Percentiles rank a stretch among this genome's conserved stretches.
Conservation (phyloP, 768 basidiomycete genomes). For the Mycena amicta region DNA sequence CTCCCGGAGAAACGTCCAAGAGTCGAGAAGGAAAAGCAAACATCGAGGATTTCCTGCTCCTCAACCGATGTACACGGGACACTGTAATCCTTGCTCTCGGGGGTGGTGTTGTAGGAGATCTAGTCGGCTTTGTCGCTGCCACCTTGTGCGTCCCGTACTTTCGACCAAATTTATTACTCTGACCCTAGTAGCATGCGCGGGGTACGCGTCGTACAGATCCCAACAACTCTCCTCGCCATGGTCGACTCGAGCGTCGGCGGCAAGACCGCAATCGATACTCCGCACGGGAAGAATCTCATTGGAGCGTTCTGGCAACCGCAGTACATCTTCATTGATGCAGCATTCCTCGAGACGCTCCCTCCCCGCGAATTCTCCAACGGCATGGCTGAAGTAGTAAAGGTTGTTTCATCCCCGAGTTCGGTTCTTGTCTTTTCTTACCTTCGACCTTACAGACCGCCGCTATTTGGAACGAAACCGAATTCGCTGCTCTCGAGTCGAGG, state of each 20-base stretch:
- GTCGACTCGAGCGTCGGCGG: conserved; percentile 98
- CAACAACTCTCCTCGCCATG: conserved; percentile 96
- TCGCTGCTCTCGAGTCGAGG: conserved; percentile 83
- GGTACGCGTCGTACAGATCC: conserved; percentile 92
- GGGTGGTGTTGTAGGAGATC: conserved; percentile 96
- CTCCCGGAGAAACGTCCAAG: conserved; percentile 94
- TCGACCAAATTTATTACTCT: conserved; percentile 1
- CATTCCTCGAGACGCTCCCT: conserved; percentile 93
- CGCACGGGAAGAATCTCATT: conserved; percentile 97
- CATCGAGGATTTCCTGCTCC: conserved; percentile 90
- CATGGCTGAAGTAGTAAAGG: conserved; percentile 98
- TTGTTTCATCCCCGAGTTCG: conserved; percentile 18
- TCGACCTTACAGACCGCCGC: conserved; percentile 84
- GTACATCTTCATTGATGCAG: conserved; percentile 96
- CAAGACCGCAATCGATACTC: conserved; percentile 99
- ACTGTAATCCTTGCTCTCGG: conserved; percentile 93
- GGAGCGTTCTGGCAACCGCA: conserved; percentile 99
- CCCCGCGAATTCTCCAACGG: conserved; percentile 95
- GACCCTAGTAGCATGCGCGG: conserved; percentile 85
- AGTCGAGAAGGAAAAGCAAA: conserved; percentile 88
- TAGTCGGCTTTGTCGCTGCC: conserved; percentile 94
- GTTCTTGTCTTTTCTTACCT: background rate
- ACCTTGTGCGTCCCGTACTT: conserved; percentile 74
- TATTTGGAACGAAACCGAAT: conserved; percentile 95
- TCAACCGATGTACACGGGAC: conserved; percentile 88